phyloP scores from a whole-genome alignment of 257 asterid genomes.

The Solanum okadae region DNA sequence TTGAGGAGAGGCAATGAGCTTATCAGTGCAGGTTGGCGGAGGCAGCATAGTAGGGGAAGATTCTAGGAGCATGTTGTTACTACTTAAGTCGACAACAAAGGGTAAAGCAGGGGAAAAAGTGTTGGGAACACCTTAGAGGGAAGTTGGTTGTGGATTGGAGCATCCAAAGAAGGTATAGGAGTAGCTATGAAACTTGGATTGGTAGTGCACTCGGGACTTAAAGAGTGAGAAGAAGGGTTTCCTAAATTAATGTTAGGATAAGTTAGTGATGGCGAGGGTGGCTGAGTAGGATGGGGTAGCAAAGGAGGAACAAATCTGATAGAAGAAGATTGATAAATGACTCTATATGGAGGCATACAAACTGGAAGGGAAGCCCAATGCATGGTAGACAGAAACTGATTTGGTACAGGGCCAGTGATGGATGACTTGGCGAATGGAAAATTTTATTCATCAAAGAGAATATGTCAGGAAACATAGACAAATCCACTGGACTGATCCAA shows the following conservation, averaged over 20 bases:
- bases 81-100: background rate
- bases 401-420: background rate
- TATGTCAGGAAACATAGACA: background rate
- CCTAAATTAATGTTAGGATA: background rate
- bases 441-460: background rate
- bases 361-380: background rate
- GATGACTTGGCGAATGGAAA: background rate
- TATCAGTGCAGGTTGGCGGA: background rate
- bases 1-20: background rate
- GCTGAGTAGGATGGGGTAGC: background rate
- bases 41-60: background rate
- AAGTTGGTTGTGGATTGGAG: background rate
- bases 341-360: background rate
- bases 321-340: background rate
- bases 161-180: background rate
- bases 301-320: too few relatives aligned
- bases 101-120: background rate
- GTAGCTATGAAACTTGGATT: background rate
- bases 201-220: background rate
- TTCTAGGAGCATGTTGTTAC: background rate
- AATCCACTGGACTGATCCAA: background rate
- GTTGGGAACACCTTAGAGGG: background rate
- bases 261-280: background rate
- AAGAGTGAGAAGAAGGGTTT: background rate
- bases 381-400: background rate